Conservation (phyloP, 2,329 filamentous ascomycete species). For the Alternaria sp. region DNA sequence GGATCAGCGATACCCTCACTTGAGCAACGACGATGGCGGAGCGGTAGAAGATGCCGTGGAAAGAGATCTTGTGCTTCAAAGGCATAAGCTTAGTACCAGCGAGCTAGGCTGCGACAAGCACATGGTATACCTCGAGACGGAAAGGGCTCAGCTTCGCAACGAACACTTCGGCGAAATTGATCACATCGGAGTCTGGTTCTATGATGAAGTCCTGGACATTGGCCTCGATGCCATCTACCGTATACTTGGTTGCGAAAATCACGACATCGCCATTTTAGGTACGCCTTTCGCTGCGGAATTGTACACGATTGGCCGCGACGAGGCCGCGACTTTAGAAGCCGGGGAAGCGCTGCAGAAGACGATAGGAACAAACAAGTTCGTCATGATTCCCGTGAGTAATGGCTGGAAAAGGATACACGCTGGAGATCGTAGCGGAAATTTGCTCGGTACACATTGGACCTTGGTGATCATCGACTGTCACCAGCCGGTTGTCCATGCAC, state of each 20-base stretch:
- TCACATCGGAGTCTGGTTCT: neutral
- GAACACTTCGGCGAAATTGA: neutral
- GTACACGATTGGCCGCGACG: neutral
- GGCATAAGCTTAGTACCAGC: neutral
- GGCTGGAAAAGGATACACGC: neutral
- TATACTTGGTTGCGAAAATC: neutral
- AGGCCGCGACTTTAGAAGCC: neutral
- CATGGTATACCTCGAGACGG: neutral
- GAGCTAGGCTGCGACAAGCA: neutral
- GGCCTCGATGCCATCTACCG: neutral
- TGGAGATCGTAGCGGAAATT: neutral
- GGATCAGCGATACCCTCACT: neutral
- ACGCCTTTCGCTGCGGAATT: neutral
- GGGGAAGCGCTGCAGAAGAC: neutral
- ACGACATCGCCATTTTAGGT: neutral
- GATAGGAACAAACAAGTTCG: neutral
- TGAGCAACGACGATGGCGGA: neutral
- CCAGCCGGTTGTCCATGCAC: neutral
- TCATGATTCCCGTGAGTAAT: neutral
- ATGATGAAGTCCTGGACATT: neutral
- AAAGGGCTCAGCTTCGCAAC: neutral
- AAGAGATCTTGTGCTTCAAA: neutral
- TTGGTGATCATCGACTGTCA: slow-evolving; percentile 2
- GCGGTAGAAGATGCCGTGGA: neutral
- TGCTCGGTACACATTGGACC: neutral